Evolutionary conservation across 352 stramenopile genomes (phyloP), one percentile per base, ranked within the genome.

Genomic region (Phytopythium montanum): DNA sequence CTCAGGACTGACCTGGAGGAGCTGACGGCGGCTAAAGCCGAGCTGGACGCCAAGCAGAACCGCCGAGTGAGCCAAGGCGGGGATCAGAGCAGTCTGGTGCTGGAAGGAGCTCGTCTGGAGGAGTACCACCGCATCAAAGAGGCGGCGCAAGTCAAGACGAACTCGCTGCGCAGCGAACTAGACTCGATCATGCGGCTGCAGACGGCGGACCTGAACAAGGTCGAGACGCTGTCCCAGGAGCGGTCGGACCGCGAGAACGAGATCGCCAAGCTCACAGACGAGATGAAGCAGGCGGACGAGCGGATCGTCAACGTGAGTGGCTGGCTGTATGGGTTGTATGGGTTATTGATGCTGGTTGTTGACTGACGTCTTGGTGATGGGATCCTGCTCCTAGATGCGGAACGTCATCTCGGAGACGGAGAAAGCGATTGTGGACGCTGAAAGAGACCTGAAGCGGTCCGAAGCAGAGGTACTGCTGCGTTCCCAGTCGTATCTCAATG

Each of bases 111-210:
- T 18, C 77, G 81, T 14, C 61, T 94, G 7, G 73, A 95, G 33
- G 85, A 95, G 54, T 95, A 94, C 54, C 79, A 95, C 62, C 81
- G 85, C 8, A 91, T 95, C 41, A 93, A 93, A 44, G 81, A 94
- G 59, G 61, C 59, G 6, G 81, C 78, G 0, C 75, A 89, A 56
- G 61, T 89, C 34, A 81, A 89, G 64, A 95, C 86, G 2, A 90
- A 77, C 38, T 52, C 82, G 29, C 39, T 94, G 42, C 85, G 80
- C 10, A 90, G 77, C 29, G 68, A 94, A 29, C 60, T 93, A 0
- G 84, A 91, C 23, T 79, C 81, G 1, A 88, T 94, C 39, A 56
- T 80, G 57, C 81, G 81, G 0, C 74, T 88, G 34, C 78, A 94
- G 42, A 73, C 59, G 54, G 71, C 81, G 0, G 86, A 95, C 56